Evolutionary conservation across 495 filamentous ascomycete genomes (phyloP), one percentile per base, ranked within the genome.

Genomic region (Mytilinidion resinicola): DNA sequence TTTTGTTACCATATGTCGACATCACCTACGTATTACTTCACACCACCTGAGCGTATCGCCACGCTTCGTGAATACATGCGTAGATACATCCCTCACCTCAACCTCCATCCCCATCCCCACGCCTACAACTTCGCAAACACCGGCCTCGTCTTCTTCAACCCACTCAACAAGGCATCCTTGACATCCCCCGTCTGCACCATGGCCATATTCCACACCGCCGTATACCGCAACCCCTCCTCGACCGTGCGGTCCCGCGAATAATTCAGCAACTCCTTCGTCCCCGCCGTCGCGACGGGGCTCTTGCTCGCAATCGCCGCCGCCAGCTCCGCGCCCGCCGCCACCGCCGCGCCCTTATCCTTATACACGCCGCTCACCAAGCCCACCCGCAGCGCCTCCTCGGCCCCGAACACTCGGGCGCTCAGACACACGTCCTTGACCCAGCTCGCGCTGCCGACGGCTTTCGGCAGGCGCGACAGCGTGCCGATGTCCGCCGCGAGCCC

Each of bases 391-490:
- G 93, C 95, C 72, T 98, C 93, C 51, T 86, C 79, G 0, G 87
- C 85, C 2, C 76, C 80, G 64, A 95, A 98, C 49, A 82, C 70
- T 37, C 95, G 74, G 25, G 87, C 92, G 7, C 85, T 86, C 57
- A 96, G 72, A 51, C 82, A 83, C 0, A 97, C 86, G 37, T 97
- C 95, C 72, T 96, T 96, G 30, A 95, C 89, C 91, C 92, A 98
- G 9, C 84, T 85, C 55, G 74, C 74, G 56, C 76, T 84, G 1
- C 85, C 85, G 5, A 96, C 90, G 8, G 87, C 76, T 73, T 95
- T 93, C 34, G 93, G 93, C 42, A 98, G 74, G 2, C 93, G 85
- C 19, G 79, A 83, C 39, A 98, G 74, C 1, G 91, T 96, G 14
- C 93, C 93, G 48, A 97, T 84, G 71, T 98, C 93, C 14, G 93